Conservation (phyloP, 257 asterid species). For the Sherardia arvensis region DNA sequence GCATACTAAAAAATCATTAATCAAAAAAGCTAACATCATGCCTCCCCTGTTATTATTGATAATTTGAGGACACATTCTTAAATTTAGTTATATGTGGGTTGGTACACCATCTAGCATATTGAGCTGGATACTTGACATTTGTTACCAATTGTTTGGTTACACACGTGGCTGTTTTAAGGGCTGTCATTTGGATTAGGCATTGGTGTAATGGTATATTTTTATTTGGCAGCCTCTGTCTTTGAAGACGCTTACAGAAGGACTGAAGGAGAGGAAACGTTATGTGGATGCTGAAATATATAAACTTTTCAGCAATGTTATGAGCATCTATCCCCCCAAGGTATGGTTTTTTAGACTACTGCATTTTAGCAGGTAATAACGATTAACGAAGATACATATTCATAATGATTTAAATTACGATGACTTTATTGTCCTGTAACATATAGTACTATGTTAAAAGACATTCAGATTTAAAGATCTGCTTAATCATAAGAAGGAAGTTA, state of each 20-base stretch:
- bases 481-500: not conserved
- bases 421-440: not conserved
- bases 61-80: not conserved
- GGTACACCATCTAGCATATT: not conserved
- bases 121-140: not conserved
- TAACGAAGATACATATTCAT: no score
- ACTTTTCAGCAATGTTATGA: slow-evolving; percentile 69
- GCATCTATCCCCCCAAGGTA: slow-evolving; percentile 73
- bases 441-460: no score
- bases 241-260: slow-evolving; percentile 75
- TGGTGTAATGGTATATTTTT: slow-evolving; percentile 5
- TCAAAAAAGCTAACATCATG: not conserved
- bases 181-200: slow-evolving; percentile 4
- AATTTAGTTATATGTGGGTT: not conserved
- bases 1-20: not conserved
- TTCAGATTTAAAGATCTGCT: no score
- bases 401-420: not conserved
- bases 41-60: not conserved
- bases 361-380: not conserved
- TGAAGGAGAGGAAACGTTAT: slow-evolving; percentile 49
- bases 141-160: not conserved
- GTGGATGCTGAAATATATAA: slow-evolving; percentile 59
- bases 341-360: not conserved
- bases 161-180: slow-evolving; percentile 1
- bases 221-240: slow-evolving; percentile 78